Base-by-base conservation (phyloP, 1,284 basidiomycete genomes). In the Polyporus tsugae region DNA sequence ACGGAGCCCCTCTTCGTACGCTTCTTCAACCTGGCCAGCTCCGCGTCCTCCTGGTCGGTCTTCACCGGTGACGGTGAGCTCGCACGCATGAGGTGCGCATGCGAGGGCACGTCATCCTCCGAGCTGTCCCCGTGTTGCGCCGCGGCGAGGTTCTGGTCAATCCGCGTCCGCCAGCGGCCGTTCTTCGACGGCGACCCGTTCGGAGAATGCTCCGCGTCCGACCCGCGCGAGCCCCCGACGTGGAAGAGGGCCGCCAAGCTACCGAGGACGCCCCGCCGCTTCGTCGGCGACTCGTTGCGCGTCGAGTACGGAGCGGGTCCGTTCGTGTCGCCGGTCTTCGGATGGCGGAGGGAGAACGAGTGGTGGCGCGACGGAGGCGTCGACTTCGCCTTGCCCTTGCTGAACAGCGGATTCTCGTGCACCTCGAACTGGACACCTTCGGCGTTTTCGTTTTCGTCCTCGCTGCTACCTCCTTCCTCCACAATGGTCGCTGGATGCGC, bases 371-470 rank as follows among this genome's bases (percentile, higher is more conserved):
- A 64, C 17, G 61, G 46, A 41, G 60, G 36, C 6, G 42, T 46
- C 5, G 42, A 17, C 46, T 72, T 68, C 25, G 68, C 52, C 65
- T 74, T 72, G 25, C 70, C 62, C 15, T 69, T 72, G 19, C 60
- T 39, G 70, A 90, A 92, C 3, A 85, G 84, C 22, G 86, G 81
- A 69, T 93, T 92, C 72, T 92, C 90, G 53, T 88, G 83, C 9
- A 90, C 81, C 64, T 82, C 80, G 5, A 88, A 77, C 22, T 78
- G 76, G 10, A 58, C 55, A 10, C 55, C 35, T 19, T 38, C 9
- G 3, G 76, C 76, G 2, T 73, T 75, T 29, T 80, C 80, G 39
- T 79, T 80, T 0, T 82, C 82, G 7, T 81, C 82, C 36, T 78
- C 81, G 33, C 77, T 80, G 19, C 76, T 75, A 22, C 70, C 70